Base-by-base conservation (phyloP, 2,329 filamentous ascomycete species). In the Rhytidhysteron rufulum region DNA sequence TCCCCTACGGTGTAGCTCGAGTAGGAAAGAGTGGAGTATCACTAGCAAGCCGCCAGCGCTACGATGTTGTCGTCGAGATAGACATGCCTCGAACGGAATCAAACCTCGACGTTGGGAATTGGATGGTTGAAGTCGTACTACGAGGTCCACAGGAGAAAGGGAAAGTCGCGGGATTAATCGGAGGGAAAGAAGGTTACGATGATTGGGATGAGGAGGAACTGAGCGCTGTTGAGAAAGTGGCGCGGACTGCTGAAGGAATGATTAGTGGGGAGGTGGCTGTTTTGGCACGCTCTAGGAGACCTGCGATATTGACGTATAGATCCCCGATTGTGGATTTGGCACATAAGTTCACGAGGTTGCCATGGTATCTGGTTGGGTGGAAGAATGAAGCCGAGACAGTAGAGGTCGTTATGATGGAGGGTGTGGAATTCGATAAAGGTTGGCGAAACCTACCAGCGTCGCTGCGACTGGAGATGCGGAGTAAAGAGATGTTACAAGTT, bases 121-220 rank as follows among this genome's bases (percentile, higher is more conserved):
- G 96, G 73, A 98, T 98, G 93, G 71, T 97, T 15, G 83, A 86
- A 34, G 70, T 95, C 13, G 78, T 81, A 44, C 77, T 95, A 37
- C 75, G 86, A 36, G 65, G 55, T 0, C 55, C 58, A 0, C 36
- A 41, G 2, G 39, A 39, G 2, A 34, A 42, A 0, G 46, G 43
- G 2, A 38, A 37, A n/a, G 15, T 27, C 2, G 44, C 47, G 22
- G 42, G 44, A 19, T 36, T 15, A 16, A 35, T 48, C 9, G 57
- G 50, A 36, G 6, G 57, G 54, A 4, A 65, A 55, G 50, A 57
- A 57, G 20, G 58, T 31, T 17, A 20, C 20, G 13, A 63, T 16
- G 60, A 58, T n/a, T 59, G 53, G 57, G 52, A 53, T 22, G 44
- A 47, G 2, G 51, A 58, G 32, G 53, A 55, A 35, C 48, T 48